Base-by-base conservation (phyloP, 1,284 basidiomycete genomes). In the Ustilago trichophora region DNA sequence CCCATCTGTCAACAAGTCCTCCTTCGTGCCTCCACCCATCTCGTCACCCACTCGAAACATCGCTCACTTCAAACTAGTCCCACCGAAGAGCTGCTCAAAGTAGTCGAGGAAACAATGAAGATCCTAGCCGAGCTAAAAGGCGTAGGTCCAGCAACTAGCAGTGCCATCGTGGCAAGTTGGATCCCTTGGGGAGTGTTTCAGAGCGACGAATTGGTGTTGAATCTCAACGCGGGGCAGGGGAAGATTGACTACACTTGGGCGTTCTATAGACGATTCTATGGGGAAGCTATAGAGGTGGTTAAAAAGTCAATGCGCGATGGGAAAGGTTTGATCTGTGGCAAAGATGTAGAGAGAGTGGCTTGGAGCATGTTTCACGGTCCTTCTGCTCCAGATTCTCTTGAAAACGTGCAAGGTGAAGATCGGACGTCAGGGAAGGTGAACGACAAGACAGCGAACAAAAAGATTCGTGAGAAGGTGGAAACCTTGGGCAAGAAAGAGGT, bases 91-190 rank as follows among this genome's bases (percentile, higher is more conserved):
- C 18, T 48, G 7, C 15, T 41, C 3, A 15, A 0, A 0, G 27
- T 9, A 10, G 53, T 57, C 3, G 19, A 40, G 9, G 27, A n/a
- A 3, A 36, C 31, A 2, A 65, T 71, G 53, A 48, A 33, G 8
- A 54, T 53, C 33, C 34, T 72, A 6, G 18, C 25, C 21, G 15
- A 54, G 3, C 37, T 72, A 1, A 29, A 31, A 15, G 69, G 69
- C 10, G 49, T 72, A 0, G 69, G 69, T 0, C 64, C 69, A 6
- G 69, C 64, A 5, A 72, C 69, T 0, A 26, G 34, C 2, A 54
- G 48, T 2, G 69, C 69, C 0, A 55, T 72, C 18, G 38, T 60
- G 6, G 55, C 69, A 0, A 16, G 31, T 11, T 56, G 54, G 54
- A 10, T 13, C 6, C 31, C 36, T 0, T 16, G 16, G n/a, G 58